phyloP scores from a whole-genome alignment of 1,284 basidiomycete genomes.

The Ceratobasidium sp. region DNA sequence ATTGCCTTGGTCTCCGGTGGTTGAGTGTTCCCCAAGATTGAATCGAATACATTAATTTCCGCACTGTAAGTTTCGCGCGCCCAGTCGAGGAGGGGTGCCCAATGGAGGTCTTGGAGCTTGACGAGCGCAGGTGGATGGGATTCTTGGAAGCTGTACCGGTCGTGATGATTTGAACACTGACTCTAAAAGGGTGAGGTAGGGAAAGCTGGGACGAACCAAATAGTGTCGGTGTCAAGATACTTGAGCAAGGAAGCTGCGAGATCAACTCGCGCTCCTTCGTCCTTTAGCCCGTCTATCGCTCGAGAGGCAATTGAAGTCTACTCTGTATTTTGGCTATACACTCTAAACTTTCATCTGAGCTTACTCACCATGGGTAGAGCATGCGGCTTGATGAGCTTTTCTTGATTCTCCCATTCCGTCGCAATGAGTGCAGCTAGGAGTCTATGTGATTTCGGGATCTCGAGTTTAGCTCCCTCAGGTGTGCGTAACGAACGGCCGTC shows the following conservation, averaged over 20 bases:
- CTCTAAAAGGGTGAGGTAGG: background rate
- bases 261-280: slow-evolving; percentile 66
- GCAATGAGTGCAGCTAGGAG: slow-evolving; percentile 88
- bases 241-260: slow-evolving; percentile 80
- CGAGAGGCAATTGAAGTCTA: slow-evolving; percentile 90
- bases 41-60: slow-evolving; percentile 73
- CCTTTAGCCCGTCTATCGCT: slow-evolving; percentile 83
- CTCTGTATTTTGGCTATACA: background rate
- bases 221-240: slow-evolving; percentile 95
- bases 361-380: slow-evolving; percentile 85
- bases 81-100: slow-evolving; percentile 91
- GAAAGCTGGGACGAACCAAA: slow-evolving; percentile 70
- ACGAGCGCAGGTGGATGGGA: slow-evolving; percentile 80
- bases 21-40: slow-evolving; percentile 75
- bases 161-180: background rate
- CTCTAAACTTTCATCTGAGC: background rate
- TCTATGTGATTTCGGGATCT: slow-evolving; percentile 75
- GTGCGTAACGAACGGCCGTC: slow-evolving; percentile 90
- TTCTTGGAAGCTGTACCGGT: slow-evolving; percentile 76
- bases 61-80: slow-evolving; percentile 71
- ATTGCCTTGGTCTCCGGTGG: slow-evolving; percentile 69
- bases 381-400: slow-evolving; percentile 85
- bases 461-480: slow-evolving; percentile 78
- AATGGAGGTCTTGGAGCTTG: slow-evolving; percentile 83
- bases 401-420: slow-evolving; percentile 96